Percentiles rank a stretch among this genome's conserved stretches.
Conservation (phyloP, 164 flowering plant species). For the Stephania yunnanensis region DNA sequence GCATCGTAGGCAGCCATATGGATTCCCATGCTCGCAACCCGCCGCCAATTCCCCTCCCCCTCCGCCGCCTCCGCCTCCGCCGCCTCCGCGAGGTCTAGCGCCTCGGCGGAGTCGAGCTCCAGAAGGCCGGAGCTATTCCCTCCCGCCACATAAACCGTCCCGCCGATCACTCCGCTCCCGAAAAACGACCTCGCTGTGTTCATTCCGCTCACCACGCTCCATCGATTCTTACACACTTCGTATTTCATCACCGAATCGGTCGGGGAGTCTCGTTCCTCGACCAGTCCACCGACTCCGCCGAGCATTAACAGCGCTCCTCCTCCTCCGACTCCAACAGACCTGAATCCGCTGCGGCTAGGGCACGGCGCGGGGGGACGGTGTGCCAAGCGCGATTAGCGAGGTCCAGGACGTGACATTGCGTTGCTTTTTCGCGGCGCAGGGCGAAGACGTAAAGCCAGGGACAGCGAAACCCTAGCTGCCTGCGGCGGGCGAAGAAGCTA, state of each 20-base stretch:
- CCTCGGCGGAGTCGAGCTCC: constrained; percentile 57
- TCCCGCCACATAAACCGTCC: constrained; percentile 57
- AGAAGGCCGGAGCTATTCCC: constrained; percentile 48
- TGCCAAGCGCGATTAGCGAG: constrained; percentile 50
- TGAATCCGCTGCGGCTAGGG: constrained; percentile 44
- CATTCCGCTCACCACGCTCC: constrained; percentile 62
- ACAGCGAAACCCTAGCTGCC: constrained; percentile 50
- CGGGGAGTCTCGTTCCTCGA: constrained; percentile 48
- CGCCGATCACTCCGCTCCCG: constrained; percentile 52
- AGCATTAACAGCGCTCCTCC: constrained; percentile 35
- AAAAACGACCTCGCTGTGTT: constrained; percentile 53
- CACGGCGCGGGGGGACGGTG: constrained; percentile 66
- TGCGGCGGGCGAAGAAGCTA: constrained; percentile 57
- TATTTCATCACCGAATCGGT: constrained; percentile 50
- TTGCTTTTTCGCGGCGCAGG: constrained; percentile 40
- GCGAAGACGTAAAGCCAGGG: constrained; percentile 62
- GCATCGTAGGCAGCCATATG: constrained; percentile 57
- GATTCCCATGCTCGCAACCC: constrained; percentile 44
- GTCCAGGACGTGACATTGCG: constrained; percentile 60
- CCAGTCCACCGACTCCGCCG: constrained; percentile 61
- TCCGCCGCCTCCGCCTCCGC: not conserved
- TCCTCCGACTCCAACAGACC: constrained; percentile 44
- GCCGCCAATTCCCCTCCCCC: constrained; percentile 43
- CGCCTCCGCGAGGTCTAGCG: constrained; percentile 28
- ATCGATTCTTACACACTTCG: constrained; percentile 49